Evolutionary conservation across 352 stramenopile genomes (phyloP).

Genomic region (Aphanomyces astaci): DNA sequence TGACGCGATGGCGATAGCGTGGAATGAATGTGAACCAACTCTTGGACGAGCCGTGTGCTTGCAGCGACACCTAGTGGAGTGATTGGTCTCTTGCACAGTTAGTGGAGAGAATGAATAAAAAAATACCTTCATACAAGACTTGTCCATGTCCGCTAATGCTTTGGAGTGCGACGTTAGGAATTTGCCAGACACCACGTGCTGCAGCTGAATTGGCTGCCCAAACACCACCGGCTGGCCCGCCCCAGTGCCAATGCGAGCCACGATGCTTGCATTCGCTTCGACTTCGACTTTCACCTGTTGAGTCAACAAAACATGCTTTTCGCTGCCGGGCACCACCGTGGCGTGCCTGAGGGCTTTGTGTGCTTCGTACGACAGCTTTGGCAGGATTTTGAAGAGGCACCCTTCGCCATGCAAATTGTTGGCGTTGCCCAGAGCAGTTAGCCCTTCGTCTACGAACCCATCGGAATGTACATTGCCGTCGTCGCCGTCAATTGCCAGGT

Average conservation of each 20-base stretch:
- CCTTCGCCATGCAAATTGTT: not conserved
- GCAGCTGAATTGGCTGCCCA: constrained; percentile 14
- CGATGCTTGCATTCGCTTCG: not conserved
- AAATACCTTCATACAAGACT: constrained; percentile 18
- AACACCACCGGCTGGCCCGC: not conserved
- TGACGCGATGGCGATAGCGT: not conserved
- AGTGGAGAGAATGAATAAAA: too few species aligned
- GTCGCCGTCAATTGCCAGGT: not conserved
- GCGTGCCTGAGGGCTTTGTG: constrained; percentile 1
- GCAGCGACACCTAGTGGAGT: not conserved
- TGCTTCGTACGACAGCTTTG: constrained; percentile 8
- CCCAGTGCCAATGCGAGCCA: not conserved
- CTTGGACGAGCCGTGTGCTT: constrained; percentile 1
- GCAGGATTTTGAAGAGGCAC: constrained; percentile 5
- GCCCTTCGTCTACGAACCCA: constrained; percentile 15
- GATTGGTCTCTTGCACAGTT: too few species aligned
- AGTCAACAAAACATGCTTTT: not conserved
- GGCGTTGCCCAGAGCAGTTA: not conserved
- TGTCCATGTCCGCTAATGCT: constrained; percentile 12
- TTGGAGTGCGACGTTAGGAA: constrained; percentile 14
- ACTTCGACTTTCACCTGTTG: constrained; percentile 13
- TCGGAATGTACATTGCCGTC: constrained; percentile 7
- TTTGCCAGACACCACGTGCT: constrained; percentile 19
- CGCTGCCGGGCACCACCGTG: not conserved
- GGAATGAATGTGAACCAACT: constrained; percentile 16